These are phyloP conservation scores for Penicillium griseofulvum DNA, from an alignment of 2,329 filamentous ascomycete species.

Conservation along the genomic window DNA sequence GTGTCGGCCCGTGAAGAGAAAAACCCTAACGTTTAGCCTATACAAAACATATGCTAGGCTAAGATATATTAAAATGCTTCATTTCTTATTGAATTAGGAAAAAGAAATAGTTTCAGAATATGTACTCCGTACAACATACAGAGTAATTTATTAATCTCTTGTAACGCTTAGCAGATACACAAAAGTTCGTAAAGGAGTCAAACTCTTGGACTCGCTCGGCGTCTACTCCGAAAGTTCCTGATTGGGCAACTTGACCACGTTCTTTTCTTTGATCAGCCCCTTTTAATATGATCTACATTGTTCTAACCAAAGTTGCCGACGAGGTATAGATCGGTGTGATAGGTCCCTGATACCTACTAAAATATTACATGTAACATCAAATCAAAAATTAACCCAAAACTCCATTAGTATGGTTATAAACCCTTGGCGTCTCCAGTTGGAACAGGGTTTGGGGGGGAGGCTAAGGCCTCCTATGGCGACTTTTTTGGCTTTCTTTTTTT, in stretches of 20 bases:
- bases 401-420: background rate
- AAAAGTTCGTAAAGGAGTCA: background rate
- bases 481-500: background rate
- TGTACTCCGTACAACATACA: too few relatives aligned
- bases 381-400: background rate
- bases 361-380: background rate
- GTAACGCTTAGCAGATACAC: background rate
- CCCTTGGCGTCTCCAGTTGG: background rate
- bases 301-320: background rate
- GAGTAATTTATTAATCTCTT: background rate
- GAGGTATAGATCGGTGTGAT: background rate
- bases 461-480: background rate
- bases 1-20: background rate
- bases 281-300: background rate
- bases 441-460: background rate
- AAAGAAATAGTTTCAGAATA: background rate
- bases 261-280: background rate
- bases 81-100: background rate
- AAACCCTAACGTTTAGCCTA: background rate
- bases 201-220: background rate
- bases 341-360: background rate
- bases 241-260: slow-evolving; percentile 1
- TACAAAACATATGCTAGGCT: too few relatives aligned
- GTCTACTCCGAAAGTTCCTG: background rate
- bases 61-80: background rate